phyloP scores from a whole-genome alignment of 768 basidiomycete genomes.

The Tulasnella sp. region DNA sequence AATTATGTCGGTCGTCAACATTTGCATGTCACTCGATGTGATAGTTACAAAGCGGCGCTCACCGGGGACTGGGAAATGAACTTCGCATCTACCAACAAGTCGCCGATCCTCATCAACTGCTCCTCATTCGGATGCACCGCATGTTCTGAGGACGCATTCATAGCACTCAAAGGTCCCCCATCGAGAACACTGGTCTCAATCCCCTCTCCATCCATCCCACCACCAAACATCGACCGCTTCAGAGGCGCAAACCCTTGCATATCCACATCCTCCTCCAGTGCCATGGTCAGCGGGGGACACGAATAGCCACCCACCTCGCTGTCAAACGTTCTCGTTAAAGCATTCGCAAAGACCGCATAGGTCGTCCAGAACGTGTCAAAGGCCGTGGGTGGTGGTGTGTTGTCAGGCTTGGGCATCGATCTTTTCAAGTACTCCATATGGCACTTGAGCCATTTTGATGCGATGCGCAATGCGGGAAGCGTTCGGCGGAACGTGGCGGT shows the following conservation, averaged over 20 bases:
- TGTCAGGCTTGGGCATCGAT: conserved; percentile 11
- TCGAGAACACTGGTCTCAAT: conserved; percentile 7
- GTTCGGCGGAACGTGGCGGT: conserved; percentile 78
- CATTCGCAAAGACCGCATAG: conserved; percentile 55
- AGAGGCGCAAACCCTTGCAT: conserved; percentile 82
- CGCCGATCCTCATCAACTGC: conserved; percentile 86
- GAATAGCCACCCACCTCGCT: conserved; percentile 32
- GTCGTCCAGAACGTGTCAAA: conserved; percentile 56
- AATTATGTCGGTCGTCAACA: too few relatives aligned
- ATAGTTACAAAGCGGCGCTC: neutral
- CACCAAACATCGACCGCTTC: conserved; percentile 39
- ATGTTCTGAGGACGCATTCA: conserved; percentile 18
- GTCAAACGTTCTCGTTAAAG: conserved; percentile 61
- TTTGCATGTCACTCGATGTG: neutral
- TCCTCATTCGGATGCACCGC: conserved; percentile 83
- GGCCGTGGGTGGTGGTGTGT: conserved; percentile 31
- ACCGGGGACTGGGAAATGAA: conserved; percentile 52
- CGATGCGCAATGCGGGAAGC: conserved; percentile 76
- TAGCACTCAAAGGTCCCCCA: neutral
- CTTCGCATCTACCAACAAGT: conserved; percentile 65
- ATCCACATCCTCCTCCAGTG: conserved; percentile 85
- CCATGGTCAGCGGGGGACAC: conserved; percentile 40
- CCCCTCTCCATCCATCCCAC: conserved; percentile 27
- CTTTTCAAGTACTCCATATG: conserved; percentile 48
- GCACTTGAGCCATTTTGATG: conserved; percentile 77